Percentiles rank a stretch among this genome's conserved stretches.
phyloP scores from a whole-genome alignment of 2,329 filamentous ascomycete species.

The Westerdykella sp. region DNA sequence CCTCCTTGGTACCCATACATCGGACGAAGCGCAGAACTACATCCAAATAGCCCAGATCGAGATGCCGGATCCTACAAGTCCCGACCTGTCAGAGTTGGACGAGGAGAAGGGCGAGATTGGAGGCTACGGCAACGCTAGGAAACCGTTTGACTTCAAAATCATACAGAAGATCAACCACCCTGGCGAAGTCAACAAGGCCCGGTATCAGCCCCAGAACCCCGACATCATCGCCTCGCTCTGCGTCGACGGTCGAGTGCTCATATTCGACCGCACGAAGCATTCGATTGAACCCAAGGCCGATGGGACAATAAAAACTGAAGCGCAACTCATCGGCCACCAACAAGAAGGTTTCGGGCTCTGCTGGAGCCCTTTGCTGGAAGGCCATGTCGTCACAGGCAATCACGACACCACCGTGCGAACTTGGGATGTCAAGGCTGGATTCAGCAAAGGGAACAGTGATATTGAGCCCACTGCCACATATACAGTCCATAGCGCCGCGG shows the following conservation, averaged over 20 bases:
- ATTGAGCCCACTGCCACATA: slow-evolving; percentile 70
- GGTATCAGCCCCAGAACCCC: slow-evolving; percentile 95
- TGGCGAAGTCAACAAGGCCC: slow-evolving; percentile 95
- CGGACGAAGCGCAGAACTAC: slow-evolving; percentile 78
- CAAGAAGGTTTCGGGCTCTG: slow-evolving; percentile 86
- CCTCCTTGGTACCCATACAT: slow-evolving; percentile 90
- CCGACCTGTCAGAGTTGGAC: slow-evolving; percentile 80
- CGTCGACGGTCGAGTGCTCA: slow-evolving; percentile 76
- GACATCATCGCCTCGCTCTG: slow-evolving; percentile 94
- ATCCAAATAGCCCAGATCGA: slow-evolving; percentile 92
- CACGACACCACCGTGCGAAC: slow-evolving; percentile 87
- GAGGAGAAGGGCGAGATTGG: slow-evolving; percentile 90
- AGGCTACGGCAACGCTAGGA: slow-evolving; percentile 74
- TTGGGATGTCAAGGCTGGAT: slow-evolving; percentile 75
- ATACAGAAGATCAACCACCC: slow-evolving; percentile 95
- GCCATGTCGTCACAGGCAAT: slow-evolving; percentile 80
- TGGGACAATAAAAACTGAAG: slow-evolving; percentile 70
- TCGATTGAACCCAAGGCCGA: slow-evolving; percentile 60
- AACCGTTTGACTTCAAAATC: slow-evolving; percentile 80
- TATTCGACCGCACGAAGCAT: slow-evolving; percentile 96
- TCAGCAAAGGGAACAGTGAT: slow-evolving; percentile 61
- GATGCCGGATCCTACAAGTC: slow-evolving; percentile 69
- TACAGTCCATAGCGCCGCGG: slow-evolving; percentile 80
- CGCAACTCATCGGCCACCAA: slow-evolving; percentile 77
- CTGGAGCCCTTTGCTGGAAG: slow-evolving; percentile 82